Evolutionary conservation across 2,329 filamentous ascomycete genomes (phyloP).

Genomic region (Alternaria sp.): DNA sequence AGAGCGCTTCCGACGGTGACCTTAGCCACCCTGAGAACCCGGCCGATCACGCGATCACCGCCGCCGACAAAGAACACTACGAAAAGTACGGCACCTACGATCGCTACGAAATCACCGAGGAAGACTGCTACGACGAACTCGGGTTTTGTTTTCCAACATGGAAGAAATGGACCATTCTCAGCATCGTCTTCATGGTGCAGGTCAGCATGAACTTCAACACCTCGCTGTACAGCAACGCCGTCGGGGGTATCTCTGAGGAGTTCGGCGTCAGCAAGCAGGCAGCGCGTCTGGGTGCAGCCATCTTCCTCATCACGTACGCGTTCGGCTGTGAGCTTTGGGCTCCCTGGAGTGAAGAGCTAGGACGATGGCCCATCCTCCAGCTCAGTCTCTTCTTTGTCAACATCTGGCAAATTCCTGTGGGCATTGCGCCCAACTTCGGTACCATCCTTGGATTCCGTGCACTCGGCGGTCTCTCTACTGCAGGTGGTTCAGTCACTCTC

Average conservation of each 20-base stretch:
- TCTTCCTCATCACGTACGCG: constrained; percentile 80
- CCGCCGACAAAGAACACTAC: constrained; percentile 37
- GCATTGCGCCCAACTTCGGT: constrained; percentile 74
- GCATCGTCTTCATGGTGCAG: constrained; percentile 61
- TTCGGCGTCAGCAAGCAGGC: constrained; percentile 72
- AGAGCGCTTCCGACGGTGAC: constrained; percentile 28
- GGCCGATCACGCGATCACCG: constrained; percentile 13
- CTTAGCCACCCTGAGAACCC: constrained; percentile 27
- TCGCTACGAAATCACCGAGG: constrained; percentile 57
- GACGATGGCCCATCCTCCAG: constrained; percentile 78
- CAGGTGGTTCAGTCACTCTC: constrained; percentile 69
- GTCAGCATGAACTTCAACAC: constrained; percentile 66
- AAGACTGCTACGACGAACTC: constrained; percentile 57
- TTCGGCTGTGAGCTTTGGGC: constrained; percentile 91
- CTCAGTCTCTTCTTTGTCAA: constrained; percentile 76
- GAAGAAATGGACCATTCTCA: constrained; percentile 63
- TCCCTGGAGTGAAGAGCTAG: constrained; percentile 84
- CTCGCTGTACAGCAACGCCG: constrained; percentile 61
- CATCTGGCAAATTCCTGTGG: constrained; percentile 70
- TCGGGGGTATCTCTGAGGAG: constrained; percentile 62
- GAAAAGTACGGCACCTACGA: constrained; percentile 49
- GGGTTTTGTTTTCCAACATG: constrained; percentile 56
- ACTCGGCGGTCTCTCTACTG: constrained; percentile 56
- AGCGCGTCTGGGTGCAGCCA: constrained; percentile 74
- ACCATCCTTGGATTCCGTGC: constrained; percentile 69